Evolutionary conservation across 345 rosid species (phyloP).

Genomic region (Acer negundo): DNA sequence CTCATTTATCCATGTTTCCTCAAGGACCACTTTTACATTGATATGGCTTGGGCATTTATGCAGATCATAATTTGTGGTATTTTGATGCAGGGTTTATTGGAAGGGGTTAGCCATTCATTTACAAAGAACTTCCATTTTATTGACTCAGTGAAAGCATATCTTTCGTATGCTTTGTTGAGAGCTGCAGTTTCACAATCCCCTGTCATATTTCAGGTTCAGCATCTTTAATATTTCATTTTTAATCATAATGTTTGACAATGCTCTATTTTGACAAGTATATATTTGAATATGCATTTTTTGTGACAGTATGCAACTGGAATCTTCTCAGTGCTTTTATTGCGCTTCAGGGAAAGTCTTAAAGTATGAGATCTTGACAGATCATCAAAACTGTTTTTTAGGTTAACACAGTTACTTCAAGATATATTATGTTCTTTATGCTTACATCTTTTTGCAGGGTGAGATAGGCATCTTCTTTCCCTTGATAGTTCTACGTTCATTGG

Average conservation of each 20-base stretch:
- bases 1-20: neutral
- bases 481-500: conserved; percentile 85
- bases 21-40: neutral
- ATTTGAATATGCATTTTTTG: conserved; percentile 34
- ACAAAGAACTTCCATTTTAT: conserved; percentile 94
- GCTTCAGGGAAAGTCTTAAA: conserved; percentile 95
- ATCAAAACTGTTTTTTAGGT: neutral
- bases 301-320: conserved; percentile 98
- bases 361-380: conserved; percentile 50
- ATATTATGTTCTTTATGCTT: conserved; percentile 10
- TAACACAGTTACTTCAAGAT: conserved; percentile 8
- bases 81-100: conserved; percentile 79
- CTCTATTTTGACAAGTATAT: conserved; percentile 22
- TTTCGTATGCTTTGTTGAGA: conserved; percentile 90
- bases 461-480: conserved; percentile 93
- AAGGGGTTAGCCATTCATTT: conserved; percentile 93
- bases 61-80: conserved; percentile 12
- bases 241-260: conserved; percentile 17
- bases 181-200: conserved; percentile 93
- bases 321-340: conserved; percentile 85
- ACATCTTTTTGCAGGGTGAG: conserved; percentile 70
- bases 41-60: neutral
- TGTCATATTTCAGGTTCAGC: conserved; percentile 85
- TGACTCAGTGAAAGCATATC: conserved; percentile 98
- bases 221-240: conserved; percentile 18